Evolutionary conservation across 495 filamentous ascomycete species (phyloP).

Genomic region (Penicillium daleae): DNA sequence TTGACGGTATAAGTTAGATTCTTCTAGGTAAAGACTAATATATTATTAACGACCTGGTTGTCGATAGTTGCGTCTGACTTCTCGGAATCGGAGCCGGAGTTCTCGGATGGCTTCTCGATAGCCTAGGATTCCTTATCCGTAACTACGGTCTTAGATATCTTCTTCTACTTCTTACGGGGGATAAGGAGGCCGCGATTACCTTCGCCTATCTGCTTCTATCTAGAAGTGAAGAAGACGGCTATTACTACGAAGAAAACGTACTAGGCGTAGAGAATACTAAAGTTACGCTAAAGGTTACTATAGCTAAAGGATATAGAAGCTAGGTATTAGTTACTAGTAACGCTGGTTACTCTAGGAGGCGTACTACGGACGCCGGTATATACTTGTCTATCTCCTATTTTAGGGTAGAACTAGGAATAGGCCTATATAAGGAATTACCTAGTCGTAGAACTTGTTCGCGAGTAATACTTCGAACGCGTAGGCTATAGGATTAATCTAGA

Average conservation of each 20-base stretch:
- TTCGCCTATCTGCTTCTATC: conserved; percentile 30
- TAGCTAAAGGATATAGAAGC: conserved; percentile 41
- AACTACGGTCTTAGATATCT: background rate
- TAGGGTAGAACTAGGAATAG: conserved; percentile 42
- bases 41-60: conserved; percentile 46
- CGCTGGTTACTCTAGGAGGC: conserved; percentile 41
- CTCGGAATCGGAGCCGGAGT: background rate
- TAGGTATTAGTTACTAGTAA: conserved; percentile 50
- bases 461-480: conserved; percentile 71
- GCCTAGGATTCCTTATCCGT: conserved; percentile 33
- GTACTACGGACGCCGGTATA: conserved; percentile 57
- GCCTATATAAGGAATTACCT: conserved; percentile 47
- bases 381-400: conserved; percentile 18
- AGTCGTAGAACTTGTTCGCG: conserved; percentile 63
- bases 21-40: no score
- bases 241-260: conserved; percentile 37
- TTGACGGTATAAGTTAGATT: conserved; percentile 60
- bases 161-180: conserved; percentile 31
- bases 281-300: conserved; percentile 43
- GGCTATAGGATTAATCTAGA: conserved; percentile 67
- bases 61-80: conserved; percentile 4
- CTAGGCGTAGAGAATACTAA: conserved; percentile 41
- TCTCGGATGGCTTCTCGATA: conserved; percentile 18
- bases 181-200: conserved; percentile 31
- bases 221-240: conserved; percentile 33